Base-by-base conservation (phyloP, 371 early-diverging fungal genomes). In the Mucor mucedo region DNA sequence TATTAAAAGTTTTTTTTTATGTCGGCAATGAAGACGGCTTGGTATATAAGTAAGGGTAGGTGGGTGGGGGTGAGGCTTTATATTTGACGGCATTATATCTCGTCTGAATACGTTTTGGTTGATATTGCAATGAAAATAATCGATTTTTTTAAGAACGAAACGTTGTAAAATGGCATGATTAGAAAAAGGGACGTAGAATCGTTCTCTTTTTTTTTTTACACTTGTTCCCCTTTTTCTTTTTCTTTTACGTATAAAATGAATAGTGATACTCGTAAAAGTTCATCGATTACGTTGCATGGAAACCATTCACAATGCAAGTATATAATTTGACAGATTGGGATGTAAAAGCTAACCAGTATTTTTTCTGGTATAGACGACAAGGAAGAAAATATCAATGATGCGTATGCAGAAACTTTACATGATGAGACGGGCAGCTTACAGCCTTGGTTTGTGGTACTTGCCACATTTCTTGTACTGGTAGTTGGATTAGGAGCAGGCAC, bases 371-470 rank as follows among this genome's bases (percentile, higher is more conserved):
- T 47, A 47, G 27, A 27, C 9, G 21, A 47, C 3, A 47, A 47
- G 21, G 47, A 47, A 27, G 47, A 47, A 9, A 21, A 47, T 21
- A 21, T 47, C 5, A 47, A 47, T 21, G 27, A 21, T 32, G 33
- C 11, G 16, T 32, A 59, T 29, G 13, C 16, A 11, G 50, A 59
- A 28, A 59, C 59, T 5, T 39, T 59, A 10, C 38, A 49, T 21
- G 59, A 59, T 1, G 16, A 27, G 52, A n/a, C 30, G 5, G 33
- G 40, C 29, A 33, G 60, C n/a, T 33, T 61, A 16, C 29, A 84
- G 40, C 89, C 84, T 13, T 91, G 89, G 89, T 21, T 82, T 1
- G 79, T 87, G 6, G 86, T 87, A 1, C 52, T 73, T 0, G 72
- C 84, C 0, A 79, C 82, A 3, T 89, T 84, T 65, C 52, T 89